These are phyloP conservation scores for Boletellus deceptivus DNA, from an alignment of 1,284 basidiomycete genomes.

Conservation along the genomic window DNA sequence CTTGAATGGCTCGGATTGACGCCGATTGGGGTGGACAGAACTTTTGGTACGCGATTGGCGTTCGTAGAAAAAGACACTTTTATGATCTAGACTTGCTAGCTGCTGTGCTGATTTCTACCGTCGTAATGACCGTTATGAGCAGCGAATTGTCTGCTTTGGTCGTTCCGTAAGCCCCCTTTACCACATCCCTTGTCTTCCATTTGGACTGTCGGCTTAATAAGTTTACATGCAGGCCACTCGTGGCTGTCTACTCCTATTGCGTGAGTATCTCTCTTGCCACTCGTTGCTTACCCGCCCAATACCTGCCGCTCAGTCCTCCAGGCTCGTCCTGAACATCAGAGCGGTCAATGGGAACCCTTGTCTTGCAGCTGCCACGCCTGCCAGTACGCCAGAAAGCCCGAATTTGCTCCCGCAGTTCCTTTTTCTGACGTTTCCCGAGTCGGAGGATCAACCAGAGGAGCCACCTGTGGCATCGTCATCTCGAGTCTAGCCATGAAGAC, in stretches of 20 bases:
- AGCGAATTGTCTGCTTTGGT: conserved; percentile 14
- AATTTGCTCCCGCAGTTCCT: conserved; percentile 5
- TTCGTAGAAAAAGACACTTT: neutral
- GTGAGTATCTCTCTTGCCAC: neutral
- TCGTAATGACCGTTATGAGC: conserved; percentile 15
- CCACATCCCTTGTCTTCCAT: neutral
- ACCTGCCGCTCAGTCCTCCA: conserved; percentile 15
- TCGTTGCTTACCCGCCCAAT: too few species aligned
- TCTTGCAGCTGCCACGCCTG: conserved; percentile 3
- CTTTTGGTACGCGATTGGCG: conserved; percentile 10
- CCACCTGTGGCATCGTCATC: conserved; percentile 13
- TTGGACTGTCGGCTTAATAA: conserved; percentile 4
- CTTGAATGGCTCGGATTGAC: neutral
- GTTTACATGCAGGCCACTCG: conserved; percentile 10
- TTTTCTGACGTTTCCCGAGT: neutral
- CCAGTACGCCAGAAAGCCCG: conserved; percentile 3
- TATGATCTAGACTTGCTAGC: conserved; percentile 1
- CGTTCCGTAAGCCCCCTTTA: conserved; percentile 11
- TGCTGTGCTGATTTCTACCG: conserved; percentile 15
- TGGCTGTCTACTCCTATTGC: conserved; percentile 22
- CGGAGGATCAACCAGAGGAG: conserved; percentile 1
- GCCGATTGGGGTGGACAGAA: conserved; percentile 7
- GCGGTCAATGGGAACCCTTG: neutral
- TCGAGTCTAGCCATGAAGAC: neutral
- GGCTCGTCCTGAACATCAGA: conserved; percentile 24